These are phyloP conservation scores for Candida palmyrensis DNA, from an alignment of 805 yeast genomes.

Conservation along the genomic window DNA sequence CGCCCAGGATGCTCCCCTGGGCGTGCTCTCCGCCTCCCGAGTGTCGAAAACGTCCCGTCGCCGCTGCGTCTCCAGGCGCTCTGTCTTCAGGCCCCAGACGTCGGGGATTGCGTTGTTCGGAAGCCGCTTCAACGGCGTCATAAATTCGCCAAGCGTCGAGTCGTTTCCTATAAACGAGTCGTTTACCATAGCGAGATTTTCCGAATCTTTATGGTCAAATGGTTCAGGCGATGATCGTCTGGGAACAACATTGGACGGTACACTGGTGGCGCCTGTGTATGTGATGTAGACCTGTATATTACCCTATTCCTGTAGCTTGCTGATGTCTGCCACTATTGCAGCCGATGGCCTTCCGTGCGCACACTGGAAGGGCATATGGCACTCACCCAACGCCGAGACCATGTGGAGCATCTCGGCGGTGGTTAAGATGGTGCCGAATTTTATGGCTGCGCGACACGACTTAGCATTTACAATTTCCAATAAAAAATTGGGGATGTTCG, in stretches of 20 bases:
- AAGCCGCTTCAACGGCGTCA: conserved; percentile 11
- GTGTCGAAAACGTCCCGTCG: too few species aligned
- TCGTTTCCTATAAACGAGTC: conserved; percentile 4
- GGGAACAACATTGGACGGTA: too few species aligned
- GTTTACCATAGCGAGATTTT: too few species aligned
- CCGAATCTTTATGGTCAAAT: too few species aligned
- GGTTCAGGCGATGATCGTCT: too few species aligned
- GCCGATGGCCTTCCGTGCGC: conserved; percentile 84
- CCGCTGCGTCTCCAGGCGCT: too few species aligned
- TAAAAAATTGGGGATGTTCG: conserved; percentile 44
- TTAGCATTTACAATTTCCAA: conserved; percentile 48
- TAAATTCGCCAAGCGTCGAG: conserved; percentile 3
- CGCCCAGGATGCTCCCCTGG: neutral
- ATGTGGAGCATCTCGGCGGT: conserved; percentile 40
- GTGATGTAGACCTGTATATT: too few species aligned
- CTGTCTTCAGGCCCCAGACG: too few species aligned
- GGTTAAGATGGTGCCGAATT: conserved; percentile 59
- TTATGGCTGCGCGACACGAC: conserved; percentile 67
- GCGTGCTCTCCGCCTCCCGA: neutral
- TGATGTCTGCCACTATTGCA: conserved; percentile 49
- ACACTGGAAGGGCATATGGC: conserved; percentile 67
- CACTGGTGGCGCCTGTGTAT: too few species aligned
- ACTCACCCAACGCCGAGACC: conserved; percentile 36
- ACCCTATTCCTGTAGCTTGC: too few species aligned
- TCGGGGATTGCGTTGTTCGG: conserved; percentile 6